phyloP scores from a whole-genome alignment of 106 monocot genomes.

The Acorus calamus region DNA sequence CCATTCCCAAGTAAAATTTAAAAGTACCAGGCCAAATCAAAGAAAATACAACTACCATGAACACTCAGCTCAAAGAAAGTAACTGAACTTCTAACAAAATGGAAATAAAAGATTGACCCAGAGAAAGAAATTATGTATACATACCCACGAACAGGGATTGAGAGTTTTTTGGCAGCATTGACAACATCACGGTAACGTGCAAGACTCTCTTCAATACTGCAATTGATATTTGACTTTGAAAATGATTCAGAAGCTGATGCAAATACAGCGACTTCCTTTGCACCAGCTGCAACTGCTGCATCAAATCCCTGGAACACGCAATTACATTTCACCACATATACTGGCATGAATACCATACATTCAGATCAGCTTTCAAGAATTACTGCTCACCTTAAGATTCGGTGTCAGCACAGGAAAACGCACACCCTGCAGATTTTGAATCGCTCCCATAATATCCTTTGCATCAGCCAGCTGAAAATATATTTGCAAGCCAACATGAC shows the following conservation, averaged over 20 bases:
- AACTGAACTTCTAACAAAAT: too few relatives aligned
- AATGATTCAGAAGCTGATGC: constrained; percentile 81
- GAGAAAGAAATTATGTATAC: background rate
- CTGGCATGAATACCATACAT: background rate
- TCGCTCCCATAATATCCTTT: constrained; percentile 60
- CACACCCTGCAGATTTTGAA: constrained; percentile 32
- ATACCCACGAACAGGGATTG: constrained; percentile 77
- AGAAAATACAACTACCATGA: too few relatives aligned
- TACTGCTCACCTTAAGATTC: constrained; percentile 48
- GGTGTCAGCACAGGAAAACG: constrained; percentile 75
- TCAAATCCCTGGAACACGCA: constrained; percentile 59
- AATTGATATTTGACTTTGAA: constrained; percentile 82
- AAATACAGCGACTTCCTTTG: constrained; percentile 80
- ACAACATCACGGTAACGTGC: constrained; percentile 54
- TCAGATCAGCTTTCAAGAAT: background rate
- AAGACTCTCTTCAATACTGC: constrained; percentile 76
- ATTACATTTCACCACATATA: background rate
- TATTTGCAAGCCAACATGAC: background rate
- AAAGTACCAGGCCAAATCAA: too few relatives aligned
- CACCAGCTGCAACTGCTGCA: constrained; percentile 76
- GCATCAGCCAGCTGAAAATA: constrained; percentile 65
- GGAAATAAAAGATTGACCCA: background rate
- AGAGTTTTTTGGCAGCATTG: constrained; percentile 38
- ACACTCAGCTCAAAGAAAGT: too few relatives aligned
- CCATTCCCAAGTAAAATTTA: too few relatives aligned